phyloP scores from a whole-genome alignment of 768 basidiomycete species.

The Kwoniella bestiolae region DNA sequence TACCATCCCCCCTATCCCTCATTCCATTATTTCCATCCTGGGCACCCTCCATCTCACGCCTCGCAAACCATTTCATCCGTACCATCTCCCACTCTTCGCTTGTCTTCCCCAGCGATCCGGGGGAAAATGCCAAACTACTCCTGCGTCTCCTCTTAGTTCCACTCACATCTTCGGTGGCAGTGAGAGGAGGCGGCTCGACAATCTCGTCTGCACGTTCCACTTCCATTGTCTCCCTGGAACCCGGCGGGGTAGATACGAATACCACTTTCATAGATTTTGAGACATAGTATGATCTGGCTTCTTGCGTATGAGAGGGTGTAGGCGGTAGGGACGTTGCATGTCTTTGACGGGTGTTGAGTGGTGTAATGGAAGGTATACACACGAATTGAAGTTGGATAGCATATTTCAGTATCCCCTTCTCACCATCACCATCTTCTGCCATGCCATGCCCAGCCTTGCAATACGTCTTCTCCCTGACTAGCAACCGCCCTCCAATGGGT shows the following conservation, averaged over 20 bases:
- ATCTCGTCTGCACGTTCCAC: constrained; percentile 46
- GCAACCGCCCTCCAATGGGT: constrained; percentile 42
- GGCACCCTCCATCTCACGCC: constrained; percentile 12
- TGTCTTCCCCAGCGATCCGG: constrained; percentile 23
- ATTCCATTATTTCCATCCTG: neutral
- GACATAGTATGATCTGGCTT: constrained; percentile 39
- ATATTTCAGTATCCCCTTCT: constrained; percentile 41
- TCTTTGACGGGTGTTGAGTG: neutral
- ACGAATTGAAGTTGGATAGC: constrained; percentile 54
- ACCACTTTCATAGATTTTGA: constrained; percentile 50
- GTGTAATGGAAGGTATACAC: constrained; percentile 22
- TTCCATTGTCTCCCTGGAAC: constrained; percentile 23
- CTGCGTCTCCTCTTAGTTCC: neutral
- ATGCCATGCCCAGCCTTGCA: neutral
- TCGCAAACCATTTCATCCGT: constrained; percentile 33
- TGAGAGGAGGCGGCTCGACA: constrained; percentile 28
- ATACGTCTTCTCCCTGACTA: constrained; percentile 50
- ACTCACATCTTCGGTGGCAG: neutral
- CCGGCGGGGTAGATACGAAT: constrained; percentile 43
- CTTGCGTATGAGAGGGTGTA: neutral
- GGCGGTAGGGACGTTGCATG: constrained; percentile 1
- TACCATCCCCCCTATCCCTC: neutral
- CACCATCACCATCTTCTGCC: neutral
- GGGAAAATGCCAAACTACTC: constrained; percentile 28
- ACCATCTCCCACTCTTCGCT: constrained; percentile 40